Evolutionary conservation across 441 rosid species (phyloP), one percentile per base, ranked within the genome.

Genomic region (Pelargonium australe): DNA sequence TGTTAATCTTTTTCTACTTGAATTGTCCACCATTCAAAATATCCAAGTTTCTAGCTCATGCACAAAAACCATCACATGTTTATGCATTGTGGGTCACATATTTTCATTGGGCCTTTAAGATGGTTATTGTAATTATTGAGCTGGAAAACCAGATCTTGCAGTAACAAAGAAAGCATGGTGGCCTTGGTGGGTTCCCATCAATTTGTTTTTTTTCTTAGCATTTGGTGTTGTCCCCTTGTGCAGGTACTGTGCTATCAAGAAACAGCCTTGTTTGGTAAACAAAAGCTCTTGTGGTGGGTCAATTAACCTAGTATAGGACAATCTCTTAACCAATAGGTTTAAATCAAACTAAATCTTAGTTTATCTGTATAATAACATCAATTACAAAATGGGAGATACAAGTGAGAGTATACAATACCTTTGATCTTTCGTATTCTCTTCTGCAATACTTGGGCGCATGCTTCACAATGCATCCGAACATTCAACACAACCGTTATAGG

Each of bases 381-480:
- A 53, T 53, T n/a, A 16, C 23, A 16, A 55, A 19, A 57, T 17
- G 63, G 10, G 63, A 57, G 63, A 12, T 44, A 47, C 58, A 53
- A 53, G 55, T 47, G n/a, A 12, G 5, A 34, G 40, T 0, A 34
- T 34, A 3, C 40, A 34, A 34, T 16, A 57, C 63, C 63, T 7
- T 57, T 57, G 63, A 57, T 57, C 63, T 57, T 57, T 58, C 23
- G 19, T 8, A 57, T 57, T 8, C 12, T 57, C 63, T 17, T 57
- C 31, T 57, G 63, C 63, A 57, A 20, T 7, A 57, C 63, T 57
- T 17, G 63, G 12, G 63, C 63, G 10, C 63, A 57, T 1, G 63
- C 63, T 57, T 57, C 63, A 19, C 63, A 57, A 57, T 57, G 63
- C 63, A 57, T 57, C 5, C 63, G 63, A 57, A 57, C 63, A 57